Evolutionary conservation across 1,284 basidiomycete species (phyloP).

Genomic region (Apiotrichum veenhuisii): DNA sequence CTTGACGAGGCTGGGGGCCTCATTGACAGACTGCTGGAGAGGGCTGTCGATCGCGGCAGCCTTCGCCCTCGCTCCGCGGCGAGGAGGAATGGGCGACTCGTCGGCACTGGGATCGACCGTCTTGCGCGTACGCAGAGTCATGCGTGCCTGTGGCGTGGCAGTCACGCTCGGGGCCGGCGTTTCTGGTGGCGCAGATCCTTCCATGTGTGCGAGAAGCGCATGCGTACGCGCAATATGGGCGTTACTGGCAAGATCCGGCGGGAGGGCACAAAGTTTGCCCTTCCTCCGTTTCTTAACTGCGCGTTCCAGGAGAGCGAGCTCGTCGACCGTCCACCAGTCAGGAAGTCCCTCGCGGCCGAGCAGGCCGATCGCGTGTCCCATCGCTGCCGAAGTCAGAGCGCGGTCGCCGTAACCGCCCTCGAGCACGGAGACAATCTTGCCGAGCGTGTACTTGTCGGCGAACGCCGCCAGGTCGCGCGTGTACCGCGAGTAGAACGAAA

Average conservation of each 20-base stretch:
- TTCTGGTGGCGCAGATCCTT: constrained; percentile 23
- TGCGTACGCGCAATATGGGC: constrained; percentile 60
- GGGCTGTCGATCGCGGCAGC: neutral
- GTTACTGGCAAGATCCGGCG: constrained; percentile 53
- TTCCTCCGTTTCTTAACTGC: constrained; percentile 54
- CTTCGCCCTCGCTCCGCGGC: constrained; percentile 1
- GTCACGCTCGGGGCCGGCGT: constrained; percentile 11
- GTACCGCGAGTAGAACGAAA: constrained; percentile 79
- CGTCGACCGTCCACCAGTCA: constrained; percentile 66
- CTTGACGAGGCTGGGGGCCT: neutral
- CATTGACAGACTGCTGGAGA: neutral
- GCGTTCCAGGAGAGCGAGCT: constrained; percentile 68
- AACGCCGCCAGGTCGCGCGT: constrained; percentile 68
- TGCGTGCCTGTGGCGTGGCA: constrained; percentile 18
- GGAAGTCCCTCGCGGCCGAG: constrained; percentile 53
- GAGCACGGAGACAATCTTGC: constrained; percentile 77
- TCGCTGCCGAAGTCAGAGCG: constrained; percentile 72
- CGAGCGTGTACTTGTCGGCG: constrained; percentile 63
- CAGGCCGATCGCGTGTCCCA: constrained; percentile 73
- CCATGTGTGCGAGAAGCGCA: constrained; percentile 53
- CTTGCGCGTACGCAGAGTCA: constrained; percentile 18
- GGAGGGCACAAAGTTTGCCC: constrained; percentile 53
- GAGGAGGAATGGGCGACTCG: constrained; percentile 6
- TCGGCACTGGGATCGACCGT: neutral
- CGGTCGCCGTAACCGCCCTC: constrained; percentile 95